A percentile compares a stretch with the other conserved stretches of the same genome.
Conservation (phyloP, 2,329 filamentous ascomycete genomes). For the Ampelomyces quisqualis region DNA sequence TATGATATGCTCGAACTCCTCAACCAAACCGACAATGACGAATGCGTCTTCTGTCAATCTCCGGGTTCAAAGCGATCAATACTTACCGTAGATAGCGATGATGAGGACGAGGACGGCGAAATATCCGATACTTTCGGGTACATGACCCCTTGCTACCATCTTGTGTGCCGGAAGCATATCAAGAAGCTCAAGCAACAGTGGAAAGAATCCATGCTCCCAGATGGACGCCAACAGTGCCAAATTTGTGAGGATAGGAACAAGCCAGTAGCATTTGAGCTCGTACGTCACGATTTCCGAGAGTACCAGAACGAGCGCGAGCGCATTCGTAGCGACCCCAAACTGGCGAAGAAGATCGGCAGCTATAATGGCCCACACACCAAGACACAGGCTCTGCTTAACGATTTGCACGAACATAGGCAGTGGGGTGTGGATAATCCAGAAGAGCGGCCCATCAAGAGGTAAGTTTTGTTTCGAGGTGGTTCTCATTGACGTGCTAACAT, state of each 20-base stretch:
- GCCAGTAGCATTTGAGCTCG: slow-evolving; percentile 67
- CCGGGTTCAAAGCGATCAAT: slow-evolving; percentile 58
- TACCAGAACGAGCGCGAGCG: slow-evolving; percentile 59
- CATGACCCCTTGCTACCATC: slow-evolving; percentile 84
- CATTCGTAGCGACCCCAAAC: slow-evolving; percentile 55
- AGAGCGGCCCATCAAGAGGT: slow-evolving; percentile 76
- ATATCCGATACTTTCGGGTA: slow-evolving; percentile 64
- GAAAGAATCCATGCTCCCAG: slow-evolving; percentile 43
- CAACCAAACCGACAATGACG: slow-evolving; percentile 75
- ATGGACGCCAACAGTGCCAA: slow-evolving; percentile 61
- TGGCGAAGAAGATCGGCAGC: slow-evolving; percentile 61
- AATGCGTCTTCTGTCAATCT: slow-evolving; percentile 59
- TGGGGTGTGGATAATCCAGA: slow-evolving; percentile 62
- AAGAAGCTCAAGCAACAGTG: slow-evolving; percentile 59
- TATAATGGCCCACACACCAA: slow-evolving; percentile 92
- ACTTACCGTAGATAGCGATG: slow-evolving; percentile 42
- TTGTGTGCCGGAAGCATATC: slow-evolving; percentile 77
- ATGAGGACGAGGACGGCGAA: slow-evolving; percentile 54
- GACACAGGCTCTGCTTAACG: slow-evolving; percentile 76
- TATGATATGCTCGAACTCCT: slow-evolving; percentile 85
- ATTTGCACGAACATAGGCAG: slow-evolving; percentile 65
- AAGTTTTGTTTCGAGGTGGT: no score
- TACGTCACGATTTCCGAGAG: slow-evolving; percentile 55
- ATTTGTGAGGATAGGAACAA: slow-evolving; percentile 67
- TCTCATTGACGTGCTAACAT: no score